phyloP scores from a whole-genome alignment of 2,329 filamentous ascomycete species.

The Trichoderma sp. region DNA sequence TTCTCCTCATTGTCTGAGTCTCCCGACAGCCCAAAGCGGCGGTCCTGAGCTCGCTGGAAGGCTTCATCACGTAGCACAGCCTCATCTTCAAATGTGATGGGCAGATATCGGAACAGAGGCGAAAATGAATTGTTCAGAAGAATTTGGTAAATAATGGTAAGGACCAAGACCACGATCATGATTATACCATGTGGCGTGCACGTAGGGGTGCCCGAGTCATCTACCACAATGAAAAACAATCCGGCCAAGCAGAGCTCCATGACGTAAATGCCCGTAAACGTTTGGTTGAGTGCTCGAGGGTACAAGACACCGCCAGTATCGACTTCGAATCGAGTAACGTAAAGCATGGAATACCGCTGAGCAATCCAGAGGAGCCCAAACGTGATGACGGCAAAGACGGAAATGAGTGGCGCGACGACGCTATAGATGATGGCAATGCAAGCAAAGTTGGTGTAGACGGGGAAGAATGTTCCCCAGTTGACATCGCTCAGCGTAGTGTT shows the following conservation, averaged over 20 bases:
- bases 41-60: conserved; percentile 75
- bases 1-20: conserved; percentile 49
- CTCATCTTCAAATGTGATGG: conserved; percentile 93
- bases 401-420: conserved; percentile 83
- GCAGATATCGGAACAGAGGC: conserved; percentile 82
- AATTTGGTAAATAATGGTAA: conserved; percentile 76
- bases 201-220: conserved; percentile 50
- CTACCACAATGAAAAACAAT: conserved; percentile 74
- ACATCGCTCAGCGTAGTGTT: conserved; percentile 76
- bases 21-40: conserved; percentile 60
- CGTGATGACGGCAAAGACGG: conserved; percentile 89
- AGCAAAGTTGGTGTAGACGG: conserved; percentile 93
- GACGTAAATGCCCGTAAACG: conserved; percentile 90
- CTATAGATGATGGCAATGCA: conserved; percentile 89
- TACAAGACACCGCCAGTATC: conserved; percentile 94
- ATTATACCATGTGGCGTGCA: conserved; percentile 75
- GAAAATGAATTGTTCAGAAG: conserved; percentile 79
- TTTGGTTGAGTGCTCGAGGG: conserved; percentile 88
- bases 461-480: conserved; percentile 91
- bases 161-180: conserved; percentile 72
- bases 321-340: conserved; percentile 82
- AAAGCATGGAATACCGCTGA: conserved; percentile 94
- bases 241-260: conserved; percentile 91
- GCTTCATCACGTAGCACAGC: conserved; percentile 86
- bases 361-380: conserved; percentile 91